Percentiles rank a stretch among this genome's conserved stretches.
These are phyloP conservation scores for Fraxinus dipetala DNA, from an alignment of 305 asterid genomes.

Conservation along the genomic window DNA sequence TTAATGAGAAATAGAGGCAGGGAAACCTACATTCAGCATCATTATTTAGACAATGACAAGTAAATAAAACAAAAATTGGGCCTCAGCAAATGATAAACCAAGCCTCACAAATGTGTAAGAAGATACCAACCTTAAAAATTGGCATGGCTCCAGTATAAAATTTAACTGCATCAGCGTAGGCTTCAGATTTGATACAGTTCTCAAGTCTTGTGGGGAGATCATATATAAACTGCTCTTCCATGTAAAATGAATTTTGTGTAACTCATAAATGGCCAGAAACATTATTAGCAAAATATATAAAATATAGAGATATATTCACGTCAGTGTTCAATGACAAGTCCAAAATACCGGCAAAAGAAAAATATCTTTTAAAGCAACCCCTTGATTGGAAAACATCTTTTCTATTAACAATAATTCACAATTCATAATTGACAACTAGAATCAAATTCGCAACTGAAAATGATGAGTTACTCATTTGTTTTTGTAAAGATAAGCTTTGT, in stretches of 20 bases:
- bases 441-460: slow-evolving; percentile 4
- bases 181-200: slow-evolving; percentile 87
- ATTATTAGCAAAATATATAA: slow-evolving; percentile 19
- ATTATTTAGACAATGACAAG: slow-evolving; percentile 3
- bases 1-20: slow-evolving; percentile 18
- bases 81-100: slow-evolving; percentile 8
- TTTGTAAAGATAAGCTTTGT: background rate
- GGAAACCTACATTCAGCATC: background rate
- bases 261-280: slow-evolving; percentile 33
- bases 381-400: background rate
- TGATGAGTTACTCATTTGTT: background rate
- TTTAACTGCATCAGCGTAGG: slow-evolving; percentile 95
- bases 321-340: background rate
- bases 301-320: slow-evolving; percentile 1
- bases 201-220: slow-evolving; percentile 90
- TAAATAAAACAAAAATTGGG: slow-evolving; percentile 15
- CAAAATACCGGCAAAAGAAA: background rate
- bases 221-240: slow-evolving; percentile 90
- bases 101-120: slow-evolving; percentile 6
- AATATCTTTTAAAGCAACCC: background rate
- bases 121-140: slow-evolving; percentile 68
- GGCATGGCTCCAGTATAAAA: slow-evolving; percentile 94
- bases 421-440: slow-evolving; percentile 17
- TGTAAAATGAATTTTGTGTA: slow-evolving; percentile 35
- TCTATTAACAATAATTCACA: slow-evolving; percentile 3